Percentiles rank a stretch among this genome's conserved stretches.
These are phyloP conservation scores for Candida nanaspora DNA, from an alignment of 805 yeast species.

Conservation along the genomic window DNA sequence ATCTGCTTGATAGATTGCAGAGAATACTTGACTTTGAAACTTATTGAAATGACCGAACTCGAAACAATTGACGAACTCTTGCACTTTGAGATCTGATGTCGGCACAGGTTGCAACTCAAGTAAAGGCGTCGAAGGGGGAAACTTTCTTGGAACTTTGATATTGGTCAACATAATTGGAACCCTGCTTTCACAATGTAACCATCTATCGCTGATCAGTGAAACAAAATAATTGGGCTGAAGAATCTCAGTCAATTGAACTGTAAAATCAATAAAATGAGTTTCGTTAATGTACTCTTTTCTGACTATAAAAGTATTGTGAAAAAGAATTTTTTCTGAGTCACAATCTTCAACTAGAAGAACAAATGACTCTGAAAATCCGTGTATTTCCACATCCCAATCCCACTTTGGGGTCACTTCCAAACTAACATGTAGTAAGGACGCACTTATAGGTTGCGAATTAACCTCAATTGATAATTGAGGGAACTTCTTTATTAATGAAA, in stretches of 20 bases:
- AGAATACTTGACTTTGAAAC: constrained; percentile 68
- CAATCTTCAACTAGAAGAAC: constrained; percentile 72
- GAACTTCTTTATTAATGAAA: constrained; percentile 57
- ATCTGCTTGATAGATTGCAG: constrained; percentile 47
- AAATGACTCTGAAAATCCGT: constrained; percentile 62
- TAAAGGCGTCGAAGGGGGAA: constrained; percentile 55
- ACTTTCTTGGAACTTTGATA: constrained; percentile 52
- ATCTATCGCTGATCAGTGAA: constrained; percentile 66
- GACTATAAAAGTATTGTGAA: constrained; percentile 46
- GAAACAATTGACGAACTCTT: constrained; percentile 41
- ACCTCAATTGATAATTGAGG: constrained; percentile 61
- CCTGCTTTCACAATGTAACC: constrained; percentile 72
- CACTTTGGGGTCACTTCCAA: constrained; percentile 66
- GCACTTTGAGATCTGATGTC: constrained; percentile 37
- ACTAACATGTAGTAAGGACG: constrained; percentile 56
- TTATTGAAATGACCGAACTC: constrained; percentile 54
- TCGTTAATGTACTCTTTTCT: constrained; percentile 40
- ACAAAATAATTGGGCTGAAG: constrained; percentile 66
- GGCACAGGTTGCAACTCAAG: constrained; percentile 46
- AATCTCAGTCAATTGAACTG: constrained; percentile 54
- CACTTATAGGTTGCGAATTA: constrained; percentile 70
- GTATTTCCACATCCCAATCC: constrained; percentile 65
- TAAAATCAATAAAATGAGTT: constrained; percentile 55
- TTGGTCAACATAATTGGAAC: constrained; percentile 50
- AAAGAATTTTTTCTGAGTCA: constrained; percentile 71